phyloP scores from a whole-genome alignment of 1,284 basidiomycete genomes.

The Ceratobasidium sp. region DNA sequence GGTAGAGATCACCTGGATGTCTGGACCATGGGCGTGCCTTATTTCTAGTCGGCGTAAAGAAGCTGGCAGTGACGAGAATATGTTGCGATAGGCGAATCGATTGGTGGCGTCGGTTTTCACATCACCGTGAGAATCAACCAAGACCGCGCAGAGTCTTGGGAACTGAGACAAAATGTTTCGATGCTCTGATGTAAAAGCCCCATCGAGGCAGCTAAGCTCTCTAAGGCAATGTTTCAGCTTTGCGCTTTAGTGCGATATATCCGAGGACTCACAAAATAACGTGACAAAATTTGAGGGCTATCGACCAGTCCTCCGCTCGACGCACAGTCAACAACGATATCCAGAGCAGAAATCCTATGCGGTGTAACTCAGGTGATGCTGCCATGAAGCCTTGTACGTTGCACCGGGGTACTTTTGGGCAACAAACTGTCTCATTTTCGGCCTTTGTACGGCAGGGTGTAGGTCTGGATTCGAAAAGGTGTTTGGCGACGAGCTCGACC shows the following conservation, averaged over 20 bases:
- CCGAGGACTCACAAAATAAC: background rate
- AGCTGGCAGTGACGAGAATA: conserved; percentile 7
- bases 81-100: conserved; percentile 17
- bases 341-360: conserved; percentile 15
- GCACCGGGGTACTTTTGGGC: conserved; percentile 8
- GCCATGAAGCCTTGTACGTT: conserved; percentile 27
- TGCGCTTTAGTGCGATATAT: background rate
- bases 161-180: conserved; percentile 6
- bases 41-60: conserved; percentile 21
- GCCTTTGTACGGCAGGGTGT: background rate
- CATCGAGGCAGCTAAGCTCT: conserved; percentile 12
- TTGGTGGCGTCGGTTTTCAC: background rate
- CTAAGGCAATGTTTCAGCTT: background rate
- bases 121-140: conserved; percentile 20
- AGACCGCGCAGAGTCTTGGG: background rate
- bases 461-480: background rate
- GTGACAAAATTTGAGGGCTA: background rate
- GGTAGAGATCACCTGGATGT: conserved; percentile 21
- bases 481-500: conserved; percentile 10
- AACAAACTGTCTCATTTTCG: conserved; percentile 16
- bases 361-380: conserved; percentile 26
- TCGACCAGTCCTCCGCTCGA: background rate
- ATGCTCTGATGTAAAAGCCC: background rate
- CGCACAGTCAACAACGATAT: conserved; percentile 5
- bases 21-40: conserved; percentile 32